Base-by-base conservation (phyloP, 2,329 filamentous ascomycete genomes). In the Claviceps maximensis region DNA sequence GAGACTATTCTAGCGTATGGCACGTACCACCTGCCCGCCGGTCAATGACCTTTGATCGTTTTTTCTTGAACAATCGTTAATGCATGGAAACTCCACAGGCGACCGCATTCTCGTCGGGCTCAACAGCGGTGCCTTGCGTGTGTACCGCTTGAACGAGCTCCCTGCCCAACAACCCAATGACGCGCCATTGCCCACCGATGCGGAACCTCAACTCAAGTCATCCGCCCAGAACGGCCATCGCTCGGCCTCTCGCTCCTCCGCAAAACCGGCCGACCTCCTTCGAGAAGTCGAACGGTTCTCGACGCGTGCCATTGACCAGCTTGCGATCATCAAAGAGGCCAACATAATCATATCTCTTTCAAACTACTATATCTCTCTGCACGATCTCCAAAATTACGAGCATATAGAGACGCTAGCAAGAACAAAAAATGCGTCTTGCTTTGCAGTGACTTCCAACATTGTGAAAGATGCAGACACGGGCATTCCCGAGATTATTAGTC, bases 261-360 rank as follows among this genome's bases (percentile, higher is more conserved):
- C 58, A 55, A 83, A 77, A 60, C 77, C 86, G 4, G 89, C 89
- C 10, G 90, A 95, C 62, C 79, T 96, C 25, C 75, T 97, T 48
- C 86, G 89, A 57, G 94, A 97, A 67, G 78, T 95, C 51, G 93
- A 98, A 60, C 93, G 87, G 71, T 98, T 98, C 75, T 93, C 91
- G 10, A 81, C 86, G 36, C 83, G 89, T 56, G 84, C 89, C 52
- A 84, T 98, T 58, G 90, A 96, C 62, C 91, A 98, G 74, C 81
- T 98, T 17, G 91, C 90, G 54, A 85, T 94, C 55, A 90, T 98
- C 64, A 97, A 96, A 64, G 93, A 97, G 69, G 89, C 90, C 53
- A 93, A 87, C 67, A 85, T 89, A 21, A 80, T 98, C 47, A 82
- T 98, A 54, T 95, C 90, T 17, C 75, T 98, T 52, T 94, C 90